A percentile compares a stretch with the other conserved stretches of the same genome.
Conservation (phyloP, 768 basidiomycete species). For the Cystofilobasidium bisporidii region DNA sequence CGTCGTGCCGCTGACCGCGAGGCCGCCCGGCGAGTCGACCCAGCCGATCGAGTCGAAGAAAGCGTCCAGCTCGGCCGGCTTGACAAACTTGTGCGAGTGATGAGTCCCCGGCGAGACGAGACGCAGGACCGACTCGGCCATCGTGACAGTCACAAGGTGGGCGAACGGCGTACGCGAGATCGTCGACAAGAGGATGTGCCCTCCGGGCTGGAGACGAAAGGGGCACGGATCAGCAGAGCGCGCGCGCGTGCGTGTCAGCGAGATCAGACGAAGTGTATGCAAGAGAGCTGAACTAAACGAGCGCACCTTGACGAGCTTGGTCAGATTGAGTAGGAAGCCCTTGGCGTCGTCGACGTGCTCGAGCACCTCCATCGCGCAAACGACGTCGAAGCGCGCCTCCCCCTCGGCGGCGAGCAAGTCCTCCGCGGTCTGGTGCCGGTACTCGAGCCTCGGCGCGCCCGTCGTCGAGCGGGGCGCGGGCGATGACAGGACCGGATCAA, state of each 20-base stretch:
- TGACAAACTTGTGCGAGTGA: slow-evolving; percentile 79
- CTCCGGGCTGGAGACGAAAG: slow-evolving; percentile 91
- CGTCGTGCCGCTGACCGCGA: slow-evolving; percentile 33
- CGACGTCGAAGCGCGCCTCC: slow-evolving; percentile 65
- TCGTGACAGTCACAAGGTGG: slow-evolving; percentile 58
- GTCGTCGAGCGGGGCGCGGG: slow-evolving; percentile 32
- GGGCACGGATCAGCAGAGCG: not conserved
- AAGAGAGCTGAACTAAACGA: too few species aligned
- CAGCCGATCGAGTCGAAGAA: slow-evolving; percentile 50
- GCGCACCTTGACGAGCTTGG: slow-evolving; percentile 73
- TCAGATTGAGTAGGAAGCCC: slow-evolving; percentile 69
- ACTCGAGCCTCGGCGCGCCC: slow-evolving; percentile 45
- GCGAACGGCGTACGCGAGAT: slow-evolving; percentile 74
- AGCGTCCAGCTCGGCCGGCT: slow-evolving; percentile 68
- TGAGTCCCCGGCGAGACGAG: slow-evolving; percentile 82
- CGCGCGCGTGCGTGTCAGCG: too few species aligned
- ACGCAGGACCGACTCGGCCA: slow-evolving; percentile 72
- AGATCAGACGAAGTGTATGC: too few species aligned
- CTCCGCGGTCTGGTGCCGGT: slow-evolving; percentile 67
- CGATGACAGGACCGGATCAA: slow-evolving; percentile 55
- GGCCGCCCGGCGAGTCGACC: slow-evolving; percentile 41
- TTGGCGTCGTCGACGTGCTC: slow-evolving; percentile 94
- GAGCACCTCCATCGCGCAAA: slow-evolving; percentile 94
- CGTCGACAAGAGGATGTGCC: slow-evolving; percentile 89
- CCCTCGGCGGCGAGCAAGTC: slow-evolving; percentile 48